Evolutionary conservation across 352 stramenopile species (phyloP).

Genomic region (Pythium biforme): DNA sequence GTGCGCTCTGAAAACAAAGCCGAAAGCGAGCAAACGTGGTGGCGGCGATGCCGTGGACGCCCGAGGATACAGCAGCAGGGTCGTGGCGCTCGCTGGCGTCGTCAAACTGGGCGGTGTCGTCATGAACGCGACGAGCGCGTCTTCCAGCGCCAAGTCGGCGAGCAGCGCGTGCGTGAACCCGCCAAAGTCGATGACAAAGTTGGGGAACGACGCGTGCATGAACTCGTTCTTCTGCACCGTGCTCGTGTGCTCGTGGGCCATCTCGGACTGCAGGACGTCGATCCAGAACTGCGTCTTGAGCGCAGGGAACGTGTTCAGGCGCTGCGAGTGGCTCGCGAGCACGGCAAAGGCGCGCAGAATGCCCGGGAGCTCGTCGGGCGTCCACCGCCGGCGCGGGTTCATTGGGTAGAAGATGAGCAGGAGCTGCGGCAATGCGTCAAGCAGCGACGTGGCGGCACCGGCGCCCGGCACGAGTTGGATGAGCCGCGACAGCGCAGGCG

Average conservation of each 20-base stretch:
- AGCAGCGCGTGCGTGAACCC: neutral
- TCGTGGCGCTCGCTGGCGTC: no score
- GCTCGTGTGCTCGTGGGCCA: neutral
- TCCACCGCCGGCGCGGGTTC: neutral
- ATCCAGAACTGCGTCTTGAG: constrained; percentile 19
- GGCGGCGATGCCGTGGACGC: no score
- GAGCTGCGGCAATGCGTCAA: neutral
- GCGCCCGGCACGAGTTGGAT: neutral
- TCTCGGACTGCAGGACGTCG: constrained; percentile 1
- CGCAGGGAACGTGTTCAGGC: constrained; percentile 4
- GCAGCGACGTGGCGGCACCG: neutral
- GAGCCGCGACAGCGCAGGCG: neutral
- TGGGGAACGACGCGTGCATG: neutral
- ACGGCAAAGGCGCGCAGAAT: neutral
- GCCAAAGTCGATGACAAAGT: constrained; percentile 10
- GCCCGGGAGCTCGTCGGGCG: neutral
- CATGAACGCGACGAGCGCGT: constrained; percentile 12
- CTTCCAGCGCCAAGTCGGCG: neutral
- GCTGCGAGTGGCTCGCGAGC: neutral
- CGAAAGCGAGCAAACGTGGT: neutral
- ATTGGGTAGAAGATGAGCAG: neutral
- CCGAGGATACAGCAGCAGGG: no score
- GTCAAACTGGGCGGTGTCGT: neutral
- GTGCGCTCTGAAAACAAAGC: constrained; percentile 2
- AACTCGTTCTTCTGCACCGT: constrained; percentile 1